Evolutionary conservation across 441 rosid genomes (phyloP).

Genomic region (Erodium trifolium): DNA sequence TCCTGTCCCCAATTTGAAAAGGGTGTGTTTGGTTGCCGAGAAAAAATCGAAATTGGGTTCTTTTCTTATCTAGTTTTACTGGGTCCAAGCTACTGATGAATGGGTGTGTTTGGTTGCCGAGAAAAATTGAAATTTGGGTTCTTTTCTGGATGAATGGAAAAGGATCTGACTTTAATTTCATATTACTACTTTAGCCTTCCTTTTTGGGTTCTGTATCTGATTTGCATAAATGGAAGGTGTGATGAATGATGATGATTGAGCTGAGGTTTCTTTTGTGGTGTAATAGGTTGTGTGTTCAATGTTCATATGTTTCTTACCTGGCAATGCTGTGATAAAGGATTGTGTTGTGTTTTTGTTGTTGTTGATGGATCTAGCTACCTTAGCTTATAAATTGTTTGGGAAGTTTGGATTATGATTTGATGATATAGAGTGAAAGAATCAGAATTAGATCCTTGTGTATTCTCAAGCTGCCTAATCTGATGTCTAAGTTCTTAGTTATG

Average conservation of each 20-base stretch:
- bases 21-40: background rate
- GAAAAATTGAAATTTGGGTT: no score
- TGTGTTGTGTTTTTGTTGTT: background rate
- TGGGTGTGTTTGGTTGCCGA: no score
- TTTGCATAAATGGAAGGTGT: background rate
- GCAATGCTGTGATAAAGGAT: background rate
- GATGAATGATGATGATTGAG: background rate
- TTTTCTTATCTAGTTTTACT: no score
- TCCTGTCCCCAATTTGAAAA: background rate
- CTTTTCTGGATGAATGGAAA: background rate
- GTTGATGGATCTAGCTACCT: background rate
- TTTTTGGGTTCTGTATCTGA: no score
- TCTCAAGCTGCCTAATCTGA: no score
- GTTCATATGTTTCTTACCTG: background rate
- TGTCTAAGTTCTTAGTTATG: no score
- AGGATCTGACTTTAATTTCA: background rate
- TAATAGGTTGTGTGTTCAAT: background rate
- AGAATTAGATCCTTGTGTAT: background rate
- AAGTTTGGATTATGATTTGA: background rate
- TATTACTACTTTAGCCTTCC: background rate
- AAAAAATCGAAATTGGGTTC: no score
- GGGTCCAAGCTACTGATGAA: no score
- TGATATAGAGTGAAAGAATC: background rate
- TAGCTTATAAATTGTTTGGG: background rate
- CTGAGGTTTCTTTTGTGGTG: background rate